A percentile compares a stretch with the other conserved stretches of the same genome.
Conservation (phyloP, 163 green algal species). For the Chlamydomonas reinhardtii region DNA sequence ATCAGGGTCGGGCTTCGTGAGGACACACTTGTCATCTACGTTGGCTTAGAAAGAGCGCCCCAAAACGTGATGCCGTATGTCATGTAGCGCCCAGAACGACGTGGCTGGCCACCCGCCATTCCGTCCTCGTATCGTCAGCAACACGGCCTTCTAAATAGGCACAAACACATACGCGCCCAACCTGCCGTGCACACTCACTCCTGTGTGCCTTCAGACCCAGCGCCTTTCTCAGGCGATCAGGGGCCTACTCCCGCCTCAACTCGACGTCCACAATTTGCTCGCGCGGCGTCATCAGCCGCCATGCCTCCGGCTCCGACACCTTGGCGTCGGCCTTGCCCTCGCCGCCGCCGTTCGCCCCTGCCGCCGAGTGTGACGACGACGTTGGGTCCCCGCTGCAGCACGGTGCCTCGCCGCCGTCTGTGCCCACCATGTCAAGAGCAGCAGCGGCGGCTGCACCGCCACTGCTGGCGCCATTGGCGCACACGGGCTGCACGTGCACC, state of each 20-base stretch:
- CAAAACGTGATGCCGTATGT: too few species aligned
- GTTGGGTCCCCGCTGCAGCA: not conserved
- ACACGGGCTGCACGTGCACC: conserved; percentile 64
- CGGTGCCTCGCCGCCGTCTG: not conserved
- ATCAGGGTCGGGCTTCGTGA: too few species aligned
- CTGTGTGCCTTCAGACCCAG: too few species aligned
- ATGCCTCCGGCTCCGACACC: conserved; percentile 5
- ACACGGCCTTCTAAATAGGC: too few species aligned
- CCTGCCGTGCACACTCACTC: not conserved
- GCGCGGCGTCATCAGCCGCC: conserved; percentile 35
- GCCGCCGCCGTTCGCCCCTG: not conserved
- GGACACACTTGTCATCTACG: too few species aligned
- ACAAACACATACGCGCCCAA: too few species aligned
- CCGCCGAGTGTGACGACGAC: not conserved
- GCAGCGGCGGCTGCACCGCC: not conserved
- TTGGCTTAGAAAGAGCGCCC: too few species aligned
- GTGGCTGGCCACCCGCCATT: too few species aligned
- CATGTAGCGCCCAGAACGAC: too few species aligned
- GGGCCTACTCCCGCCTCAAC: not conserved
- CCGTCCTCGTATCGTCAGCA: too few species aligned
- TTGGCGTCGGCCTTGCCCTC: not conserved
- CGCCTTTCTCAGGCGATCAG: too few species aligned
- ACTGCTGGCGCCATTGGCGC: too few species aligned
- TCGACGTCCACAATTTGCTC: conserved; percentile 37
- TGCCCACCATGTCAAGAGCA: not conserved